Evolutionary conservation across 2,329 filamentous ascomycete genomes (phyloP).

Genomic region (Stemphylium lycopersici): DNA sequence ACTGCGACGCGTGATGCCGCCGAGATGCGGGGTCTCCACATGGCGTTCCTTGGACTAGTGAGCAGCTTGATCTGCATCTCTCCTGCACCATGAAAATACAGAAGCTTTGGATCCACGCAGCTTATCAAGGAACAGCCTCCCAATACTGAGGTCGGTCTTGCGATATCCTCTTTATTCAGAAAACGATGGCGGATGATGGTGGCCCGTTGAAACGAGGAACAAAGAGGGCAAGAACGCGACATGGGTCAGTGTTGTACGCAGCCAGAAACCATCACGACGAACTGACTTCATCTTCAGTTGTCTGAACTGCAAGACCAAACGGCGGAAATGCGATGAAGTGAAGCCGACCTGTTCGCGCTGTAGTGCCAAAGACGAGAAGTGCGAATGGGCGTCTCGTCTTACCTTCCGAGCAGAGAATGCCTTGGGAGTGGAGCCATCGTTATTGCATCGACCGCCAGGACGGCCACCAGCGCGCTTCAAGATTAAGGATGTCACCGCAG

Average conservation of each 20-base stretch:
- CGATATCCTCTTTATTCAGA: neutral
- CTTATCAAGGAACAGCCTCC: neutral
- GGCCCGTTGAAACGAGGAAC: neutral
- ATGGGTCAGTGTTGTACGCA: constrained; percentile 1
- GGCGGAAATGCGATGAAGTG: constrained; percentile 26
- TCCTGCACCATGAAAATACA: neutral
- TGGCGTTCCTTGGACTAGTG: neutral
- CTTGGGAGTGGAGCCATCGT: constrained; percentile 7
- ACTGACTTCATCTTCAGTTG: constrained; percentile 2
- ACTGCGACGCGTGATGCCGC: neutral
- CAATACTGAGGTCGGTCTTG: neutral
- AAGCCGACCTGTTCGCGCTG: constrained; percentile 26
- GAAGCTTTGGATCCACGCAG: neutral
- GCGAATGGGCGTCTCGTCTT: constrained; percentile 23
- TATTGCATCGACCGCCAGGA: constrained; percentile 6
- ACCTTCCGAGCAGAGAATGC: constrained; percentile 23
- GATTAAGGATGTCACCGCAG: constrained; percentile 16
- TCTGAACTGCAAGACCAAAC: constrained; percentile 22
- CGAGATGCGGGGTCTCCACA: constrained; percentile 14
- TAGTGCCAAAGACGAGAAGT: constrained; percentile 17
- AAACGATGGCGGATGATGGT: neutral
- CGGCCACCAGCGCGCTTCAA: constrained; percentile 8
- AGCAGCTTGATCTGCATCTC: neutral
- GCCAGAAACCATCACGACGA: neutral
- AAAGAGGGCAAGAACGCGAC: constrained; percentile 11